phyloP scores from a whole-genome alignment of 441 rosid genomes.

The Bruguiera hainesii region DNA sequence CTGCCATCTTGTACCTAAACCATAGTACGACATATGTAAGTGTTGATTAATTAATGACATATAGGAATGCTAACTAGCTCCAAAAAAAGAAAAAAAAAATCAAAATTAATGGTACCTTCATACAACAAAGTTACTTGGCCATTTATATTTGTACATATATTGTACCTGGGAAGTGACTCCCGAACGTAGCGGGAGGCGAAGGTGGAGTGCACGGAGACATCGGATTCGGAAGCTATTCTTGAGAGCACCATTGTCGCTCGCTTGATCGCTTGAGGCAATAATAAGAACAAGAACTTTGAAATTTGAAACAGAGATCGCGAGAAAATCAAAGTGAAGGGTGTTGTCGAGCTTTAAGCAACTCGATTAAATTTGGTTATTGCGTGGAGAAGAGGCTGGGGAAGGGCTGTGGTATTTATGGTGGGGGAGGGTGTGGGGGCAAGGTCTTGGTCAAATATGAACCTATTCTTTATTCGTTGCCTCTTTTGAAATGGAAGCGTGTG shows the following conservation, averaged over 20 bases:
- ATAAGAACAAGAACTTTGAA: no score
- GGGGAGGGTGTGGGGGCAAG: neutral
- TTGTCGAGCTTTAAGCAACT: neutral
- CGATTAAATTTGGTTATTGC: neutral
- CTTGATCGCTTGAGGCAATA: no score
- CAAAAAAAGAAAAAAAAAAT: neutral
- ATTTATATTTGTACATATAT: neutral
- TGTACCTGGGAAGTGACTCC: constrained; percentile 64
- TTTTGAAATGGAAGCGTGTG: neutral
- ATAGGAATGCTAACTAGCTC: no score
- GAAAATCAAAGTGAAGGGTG: neutral
- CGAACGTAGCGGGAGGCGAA: constrained; percentile 94
- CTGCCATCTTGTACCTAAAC: constrained; percentile 50
- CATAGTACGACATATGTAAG: neutral
- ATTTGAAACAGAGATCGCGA: neutral
- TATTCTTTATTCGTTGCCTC: neutral
- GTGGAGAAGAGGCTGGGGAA: neutral
- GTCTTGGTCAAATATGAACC: neutral
- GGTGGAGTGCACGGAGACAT: constrained; percentile 73
- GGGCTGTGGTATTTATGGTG: constrained; percentile 9
- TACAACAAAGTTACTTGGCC: neutral
- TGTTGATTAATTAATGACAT: no score
- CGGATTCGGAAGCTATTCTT: constrained; percentile 51
- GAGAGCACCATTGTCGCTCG: constrained; percentile 54
- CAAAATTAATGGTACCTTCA: neutral